Conservation (phyloP, 805 yeast species). For the Kodamaea neixiangensis region DNA sequence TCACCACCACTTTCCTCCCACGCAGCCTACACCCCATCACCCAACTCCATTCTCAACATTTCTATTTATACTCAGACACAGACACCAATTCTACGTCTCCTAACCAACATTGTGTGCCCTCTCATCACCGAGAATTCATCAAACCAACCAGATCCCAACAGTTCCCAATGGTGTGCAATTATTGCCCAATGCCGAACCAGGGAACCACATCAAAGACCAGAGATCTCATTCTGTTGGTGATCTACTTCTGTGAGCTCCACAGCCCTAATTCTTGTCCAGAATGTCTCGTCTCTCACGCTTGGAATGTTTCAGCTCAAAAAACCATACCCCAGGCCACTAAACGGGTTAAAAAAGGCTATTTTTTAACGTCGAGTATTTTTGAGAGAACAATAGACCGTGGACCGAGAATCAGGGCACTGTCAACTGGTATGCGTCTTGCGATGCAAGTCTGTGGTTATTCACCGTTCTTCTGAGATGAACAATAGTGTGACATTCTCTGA, state of each 20-base stretch:
- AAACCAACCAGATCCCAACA: background rate
- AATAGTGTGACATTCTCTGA: background rate
- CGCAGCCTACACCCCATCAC: no score
- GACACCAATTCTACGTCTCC: background rate
- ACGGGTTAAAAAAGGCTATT: background rate
- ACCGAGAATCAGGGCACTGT: background rate
- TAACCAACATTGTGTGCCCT: background rate
- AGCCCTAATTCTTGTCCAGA: no score
- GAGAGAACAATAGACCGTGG: background rate
- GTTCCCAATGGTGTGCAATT: no score
- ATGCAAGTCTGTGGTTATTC: background rate
- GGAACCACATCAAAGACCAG: no score
- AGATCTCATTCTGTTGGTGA: no score
- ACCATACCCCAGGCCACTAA: background rate
- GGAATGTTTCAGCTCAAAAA: background rate
- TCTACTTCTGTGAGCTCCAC: no score
- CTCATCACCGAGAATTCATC: background rate
- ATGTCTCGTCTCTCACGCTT: background rate
- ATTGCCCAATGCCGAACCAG: no score
- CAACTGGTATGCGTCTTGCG: background rate
- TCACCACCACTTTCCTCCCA: background rate
- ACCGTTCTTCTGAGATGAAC: background rate
- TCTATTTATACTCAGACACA: background rate
- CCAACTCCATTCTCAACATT: background rate
- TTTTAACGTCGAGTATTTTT: background rate